Evolutionary conservation across 2,329 filamentous ascomycete genomes (phyloP).

Genomic region (Pestalotiopsis fici): DNA sequence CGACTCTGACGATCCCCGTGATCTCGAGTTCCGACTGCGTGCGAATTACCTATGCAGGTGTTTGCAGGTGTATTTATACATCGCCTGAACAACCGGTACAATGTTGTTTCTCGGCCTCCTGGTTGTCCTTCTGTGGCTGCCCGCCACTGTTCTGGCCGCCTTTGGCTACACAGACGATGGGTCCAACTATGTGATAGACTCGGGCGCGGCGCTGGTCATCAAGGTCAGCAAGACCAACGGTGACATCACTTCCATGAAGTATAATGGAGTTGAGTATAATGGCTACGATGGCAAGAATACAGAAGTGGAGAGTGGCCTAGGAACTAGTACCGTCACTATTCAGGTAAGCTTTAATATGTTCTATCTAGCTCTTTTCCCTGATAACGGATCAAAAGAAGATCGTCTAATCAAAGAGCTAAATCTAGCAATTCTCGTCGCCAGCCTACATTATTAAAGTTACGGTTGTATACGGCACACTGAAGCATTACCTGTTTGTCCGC

Average conservation of each 20-base stretch:
- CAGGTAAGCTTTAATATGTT: not conserved
- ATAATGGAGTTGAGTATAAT: conserved; percentile 13
- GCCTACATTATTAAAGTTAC: conserved; percentile 35
- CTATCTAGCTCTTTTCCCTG: not conserved
- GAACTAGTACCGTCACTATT: conserved; percentile 31
- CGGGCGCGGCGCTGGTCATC: conserved; percentile 31
- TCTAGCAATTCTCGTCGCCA: conserved; percentile 18
- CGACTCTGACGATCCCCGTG: not conserved
- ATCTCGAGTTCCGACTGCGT: not conserved
- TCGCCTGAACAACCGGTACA: not conserved
- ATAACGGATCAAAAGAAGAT: not conserved
- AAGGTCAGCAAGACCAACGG: conserved; percentile 35
- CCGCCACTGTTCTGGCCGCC: conserved; percentile 31
- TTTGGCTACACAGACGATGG: conserved; percentile 40
- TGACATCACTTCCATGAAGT: conserved; percentile 31
- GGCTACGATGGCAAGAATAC: conserved; percentile 14
- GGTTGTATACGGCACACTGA: conserved; percentile 32
- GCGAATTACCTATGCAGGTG: not conserved
- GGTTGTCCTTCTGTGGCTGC: conserved; percentile 25
- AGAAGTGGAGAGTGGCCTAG: conserved; percentile 32
- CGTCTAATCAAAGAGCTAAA: not conserved
- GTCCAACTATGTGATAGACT: conserved; percentile 38
- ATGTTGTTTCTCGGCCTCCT: conserved; percentile 29
- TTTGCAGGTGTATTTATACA: no score
- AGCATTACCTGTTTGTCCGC: conserved; percentile 34